Evolutionary conservation across 73 alveolate genomes (phyloP).

Genomic region (Symbiodinium pilosum): DNA sequence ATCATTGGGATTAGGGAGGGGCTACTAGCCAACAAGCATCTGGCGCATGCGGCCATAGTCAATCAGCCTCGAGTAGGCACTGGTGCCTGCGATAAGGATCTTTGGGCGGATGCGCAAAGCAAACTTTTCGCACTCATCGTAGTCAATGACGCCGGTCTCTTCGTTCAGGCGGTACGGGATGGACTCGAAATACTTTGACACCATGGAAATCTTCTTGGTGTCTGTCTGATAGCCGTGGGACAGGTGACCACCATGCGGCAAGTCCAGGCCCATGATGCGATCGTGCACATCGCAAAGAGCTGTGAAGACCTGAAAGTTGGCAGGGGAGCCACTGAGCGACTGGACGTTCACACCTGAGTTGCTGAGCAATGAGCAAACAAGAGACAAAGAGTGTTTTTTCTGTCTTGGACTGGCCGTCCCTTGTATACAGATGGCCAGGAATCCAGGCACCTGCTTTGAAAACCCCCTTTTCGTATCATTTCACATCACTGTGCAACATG

Average conservation of each 20-base stretch:
- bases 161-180: constrained; percentile 97
- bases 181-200: constrained; percentile 98
- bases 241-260: constrained; percentile 98
- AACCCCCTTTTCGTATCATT: no score
- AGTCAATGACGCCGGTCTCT: constrained; percentile 97
- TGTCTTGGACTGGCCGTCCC: no score
- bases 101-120: constrained; percentile 98
- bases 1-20: neutral
- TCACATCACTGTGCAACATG: no score
- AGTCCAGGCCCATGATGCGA: constrained; percentile 97
- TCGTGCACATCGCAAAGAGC: constrained; percentile 98
- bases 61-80: constrained; percentile 98
- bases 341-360: constrained; percentile 94
- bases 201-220: constrained; percentile 97
- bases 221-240: constrained; percentile 96
- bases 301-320: constrained; percentile 98
- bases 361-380: no score
- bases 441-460: no score
- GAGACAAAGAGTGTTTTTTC: no score
- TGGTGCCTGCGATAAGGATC: constrained; percentile 97
- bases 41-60: constrained; percentile 96
- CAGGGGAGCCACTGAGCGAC: constrained; percentile 98
- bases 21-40: no score
- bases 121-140: constrained; percentile 97
- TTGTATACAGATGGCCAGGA: no score